These are phyloP conservation scores for Tilletiopsis washingtonensis DNA, from an alignment of 1,284 basidiomycete species.

Conservation along the genomic window DNA sequence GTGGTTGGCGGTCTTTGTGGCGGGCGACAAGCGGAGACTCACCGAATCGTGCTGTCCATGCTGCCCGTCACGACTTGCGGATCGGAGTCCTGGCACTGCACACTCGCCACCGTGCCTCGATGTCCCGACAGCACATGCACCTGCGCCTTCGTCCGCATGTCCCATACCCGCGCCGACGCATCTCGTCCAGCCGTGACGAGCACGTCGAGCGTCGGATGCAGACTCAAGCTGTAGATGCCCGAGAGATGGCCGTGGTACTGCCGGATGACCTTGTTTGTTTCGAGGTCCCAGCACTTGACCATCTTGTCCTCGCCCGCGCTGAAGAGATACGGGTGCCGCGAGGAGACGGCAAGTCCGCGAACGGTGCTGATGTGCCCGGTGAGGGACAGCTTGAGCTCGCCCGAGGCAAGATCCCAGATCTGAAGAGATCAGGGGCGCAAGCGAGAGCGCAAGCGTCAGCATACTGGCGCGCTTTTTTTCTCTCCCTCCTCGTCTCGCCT, in stretches of 20 bases:
- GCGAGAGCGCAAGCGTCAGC: neutral
- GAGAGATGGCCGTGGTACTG: conserved; percentile 97
- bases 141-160: conserved; percentile 95
- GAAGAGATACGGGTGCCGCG: conserved; percentile 91
- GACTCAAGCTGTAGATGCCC: conserved; percentile 68
- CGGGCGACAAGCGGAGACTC: too few relatives aligned
- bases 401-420: conserved; percentile 97
- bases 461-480: neutral
- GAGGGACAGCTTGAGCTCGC: conserved; percentile 86
- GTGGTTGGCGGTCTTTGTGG: too few relatives aligned
- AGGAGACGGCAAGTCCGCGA: conserved; percentile 81
- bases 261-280: conserved; percentile 96
- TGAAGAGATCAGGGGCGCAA: neutral
- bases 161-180: conserved; percentile 93
- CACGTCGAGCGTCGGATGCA: conserved; percentile 92
- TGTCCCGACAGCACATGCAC: conserved; percentile 90
- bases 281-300: conserved; percentile 99
- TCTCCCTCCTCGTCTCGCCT: too few relatives aligned
- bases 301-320: conserved; percentile 97
- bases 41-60: conserved; percentile 96
- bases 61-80: conserved; percentile 95
- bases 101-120: conserved; percentile 85
- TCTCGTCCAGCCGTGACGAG: conserved; percentile 91
- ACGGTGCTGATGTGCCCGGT: conserved; percentile 98
- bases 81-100: conserved; percentile 89